Percentiles rank a stretch among this genome's conserved stretches.
These are phyloP conservation scores for Elsinoe australis DNA, from an alignment of 2,329 filamentous ascomycete species.

Conservation along the genomic window DNA sequence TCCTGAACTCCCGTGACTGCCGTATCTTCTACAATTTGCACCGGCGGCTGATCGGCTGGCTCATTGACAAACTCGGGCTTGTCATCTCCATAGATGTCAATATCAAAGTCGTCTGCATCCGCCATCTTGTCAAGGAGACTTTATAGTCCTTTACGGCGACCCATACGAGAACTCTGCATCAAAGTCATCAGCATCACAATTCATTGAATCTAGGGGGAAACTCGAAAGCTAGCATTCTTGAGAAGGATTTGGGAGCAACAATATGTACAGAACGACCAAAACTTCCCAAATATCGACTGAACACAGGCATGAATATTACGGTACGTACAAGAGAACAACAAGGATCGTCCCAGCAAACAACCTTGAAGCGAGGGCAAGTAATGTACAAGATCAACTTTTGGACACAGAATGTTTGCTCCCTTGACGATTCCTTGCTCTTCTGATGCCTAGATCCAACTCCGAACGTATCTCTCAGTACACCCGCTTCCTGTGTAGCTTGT, in stretches of 20 bases:
- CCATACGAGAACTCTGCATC: not conserved
- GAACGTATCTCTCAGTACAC: too few relatives aligned
- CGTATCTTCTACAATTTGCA: slow-evolving; percentile 17
- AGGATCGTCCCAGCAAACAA: too few relatives aligned
- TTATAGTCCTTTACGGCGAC: too few relatives aligned
- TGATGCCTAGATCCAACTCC: too few relatives aligned
- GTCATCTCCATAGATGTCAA: slow-evolving; percentile 62
- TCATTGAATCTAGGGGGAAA: not conserved
- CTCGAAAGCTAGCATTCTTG: too few relatives aligned
- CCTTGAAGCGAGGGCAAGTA: too few relatives aligned
- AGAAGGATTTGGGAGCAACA: too few relatives aligned
- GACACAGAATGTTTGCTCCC: not conserved
- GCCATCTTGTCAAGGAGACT: slow-evolving; percentile 29
- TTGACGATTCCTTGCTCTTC: slow-evolving; percentile 1
- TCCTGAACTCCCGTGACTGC: slow-evolving; percentile 27
- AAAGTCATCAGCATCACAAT: slow-evolving; percentile 7
- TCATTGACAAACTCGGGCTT: slow-evolving; percentile 22
- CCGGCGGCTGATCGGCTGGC: slow-evolving; percentile 15
- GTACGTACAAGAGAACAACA: slow-evolving; percentile 9
- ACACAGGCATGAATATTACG: not conserved
- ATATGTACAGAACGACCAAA: not conserved
- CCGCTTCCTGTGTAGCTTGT: too few relatives aligned
- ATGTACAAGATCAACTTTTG: too few relatives aligned
- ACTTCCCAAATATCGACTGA: not conserved
- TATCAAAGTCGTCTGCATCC: slow-evolving; percentile 63